Evolutionary conservation across 371 early-diverging fungal genomes (phyloP).

Genomic region (Mortierella sp.): DNA sequence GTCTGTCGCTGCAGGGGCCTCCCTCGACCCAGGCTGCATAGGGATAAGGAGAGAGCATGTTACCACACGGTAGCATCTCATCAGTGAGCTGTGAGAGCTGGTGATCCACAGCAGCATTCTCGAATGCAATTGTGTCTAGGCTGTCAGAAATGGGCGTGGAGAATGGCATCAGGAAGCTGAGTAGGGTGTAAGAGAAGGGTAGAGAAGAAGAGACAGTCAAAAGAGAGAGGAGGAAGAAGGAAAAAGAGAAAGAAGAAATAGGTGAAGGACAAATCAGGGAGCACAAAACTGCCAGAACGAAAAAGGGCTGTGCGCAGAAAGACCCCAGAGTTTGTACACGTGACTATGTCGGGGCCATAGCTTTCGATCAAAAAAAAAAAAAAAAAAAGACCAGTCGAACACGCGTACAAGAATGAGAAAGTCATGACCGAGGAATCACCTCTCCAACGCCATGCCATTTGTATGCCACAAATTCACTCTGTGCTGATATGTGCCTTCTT

Average conservation of each 20-base stretch:
- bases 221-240: not conserved
- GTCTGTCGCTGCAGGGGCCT: not conserved
- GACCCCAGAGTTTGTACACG: no score
- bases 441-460: no score
- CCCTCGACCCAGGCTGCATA: not conserved
- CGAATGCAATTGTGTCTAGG: constrained; percentile 51
- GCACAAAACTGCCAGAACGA: not conserved
- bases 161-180: not conserved
- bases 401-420: no score
- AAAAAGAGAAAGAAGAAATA: constrained; percentile 3
- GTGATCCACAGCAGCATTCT: constrained; percentile 53
- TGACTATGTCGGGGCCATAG: no score
- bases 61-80: constrained; percentile 54
- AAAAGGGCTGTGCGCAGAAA: not conserved
- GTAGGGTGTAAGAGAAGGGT: not conserved
- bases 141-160: constrained; percentile 12
- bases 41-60: not conserved
- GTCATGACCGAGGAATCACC: no score
- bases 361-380: no score
- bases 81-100: constrained; percentile 53
- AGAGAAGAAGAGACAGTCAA: no score
- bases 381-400: no score
- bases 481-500: no score
- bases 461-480: no score
- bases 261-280: not conserved